Evolutionary conservation across 176 grass and related monocot species (phyloP).

Genomic region (Secale cereale): DNA sequence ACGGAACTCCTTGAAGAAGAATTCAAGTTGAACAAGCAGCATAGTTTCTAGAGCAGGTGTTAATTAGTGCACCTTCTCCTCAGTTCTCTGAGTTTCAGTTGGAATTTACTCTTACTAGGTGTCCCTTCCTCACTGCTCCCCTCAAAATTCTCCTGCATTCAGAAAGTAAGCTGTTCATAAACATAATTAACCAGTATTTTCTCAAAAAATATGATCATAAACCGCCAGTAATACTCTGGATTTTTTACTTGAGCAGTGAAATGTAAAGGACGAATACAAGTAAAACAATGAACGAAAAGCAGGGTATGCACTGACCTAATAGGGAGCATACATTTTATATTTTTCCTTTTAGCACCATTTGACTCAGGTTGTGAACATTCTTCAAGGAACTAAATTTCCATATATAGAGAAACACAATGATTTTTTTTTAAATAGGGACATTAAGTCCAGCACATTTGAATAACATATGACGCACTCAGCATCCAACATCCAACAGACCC

Average conservation of each 20-base stretch:
- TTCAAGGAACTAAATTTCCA: background rate
- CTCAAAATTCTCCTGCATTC: conserved; percentile 51
- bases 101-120: conserved; percentile 65
- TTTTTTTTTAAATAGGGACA: background rate
- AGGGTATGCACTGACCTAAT: background rate
- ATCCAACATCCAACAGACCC: background rate
- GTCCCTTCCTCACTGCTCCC: conserved; percentile 51
- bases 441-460: background rate
- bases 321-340: background rate
- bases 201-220: background rate
- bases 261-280: background rate
- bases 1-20: background rate
- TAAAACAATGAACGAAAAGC: background rate
- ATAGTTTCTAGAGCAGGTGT: background rate
- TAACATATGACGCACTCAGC: background rate
- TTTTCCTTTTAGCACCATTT: background rate
- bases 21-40: background rate
- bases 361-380: background rate
- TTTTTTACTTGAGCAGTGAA: background rate
- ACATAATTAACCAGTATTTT: background rate
- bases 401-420: background rate
- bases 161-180: conserved; percentile 10
- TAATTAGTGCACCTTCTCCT: conserved; percentile 52
- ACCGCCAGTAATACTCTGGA: background rate
- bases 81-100: conserved; percentile 71